Percentiles rank a stretch among this genome's conserved stretches.
Evolutionary conservation across 495 filamentous ascomycete genomes (phyloP).

Genomic region (Penicillium canescens): DNA sequence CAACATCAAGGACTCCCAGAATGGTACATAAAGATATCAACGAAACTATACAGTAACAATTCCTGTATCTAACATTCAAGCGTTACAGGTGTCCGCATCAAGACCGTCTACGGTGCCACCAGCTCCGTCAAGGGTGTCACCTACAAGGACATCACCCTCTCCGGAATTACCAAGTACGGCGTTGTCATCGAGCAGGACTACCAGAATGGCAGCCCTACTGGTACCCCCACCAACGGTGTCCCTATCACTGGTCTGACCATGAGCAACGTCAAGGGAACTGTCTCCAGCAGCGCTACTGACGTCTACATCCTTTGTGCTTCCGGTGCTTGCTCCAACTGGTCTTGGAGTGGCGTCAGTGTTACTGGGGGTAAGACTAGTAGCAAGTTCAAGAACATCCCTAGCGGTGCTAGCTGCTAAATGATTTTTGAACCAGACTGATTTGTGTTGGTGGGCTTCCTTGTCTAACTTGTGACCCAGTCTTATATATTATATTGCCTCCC

Average conservation of each 20-base stretch:
- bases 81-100: too few relatives aligned
- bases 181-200: slow-evolving; percentile 52
- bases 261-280: slow-evolving; percentile 43
- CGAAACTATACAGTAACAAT: too few relatives aligned
- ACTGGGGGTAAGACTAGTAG: slow-evolving; percentile 36
- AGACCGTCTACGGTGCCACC: slow-evolving; percentile 40
- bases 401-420: slow-evolving; percentile 19
- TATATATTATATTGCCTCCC: too few relatives aligned
- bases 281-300: slow-evolving; percentile 26
- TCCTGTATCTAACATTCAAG: too few relatives aligned
- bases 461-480: too few relatives aligned
- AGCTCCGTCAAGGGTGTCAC: slow-evolving; percentile 12
- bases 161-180: slow-evolving; percentile 45
- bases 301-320: slow-evolving; percentile 53
- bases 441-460: too few relatives aligned
- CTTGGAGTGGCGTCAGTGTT: slow-evolving; percentile 38
- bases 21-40: too few relatives aligned
- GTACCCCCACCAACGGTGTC: slow-evolving; percentile 44
- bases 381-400: slow-evolving; percentile 42
- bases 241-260: slow-evolving; percentile 40
- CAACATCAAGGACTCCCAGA: slow-evolving; percentile 38
- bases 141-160: slow-evolving; percentile 44
- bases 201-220: slow-evolving; percentile 47
- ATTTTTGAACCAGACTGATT: too few relatives aligned
- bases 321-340: slow-evolving; percentile 45